phyloP scores from a whole-genome alignment of 129 eudicot species.

The Heracleum sosnowskyi region DNA sequence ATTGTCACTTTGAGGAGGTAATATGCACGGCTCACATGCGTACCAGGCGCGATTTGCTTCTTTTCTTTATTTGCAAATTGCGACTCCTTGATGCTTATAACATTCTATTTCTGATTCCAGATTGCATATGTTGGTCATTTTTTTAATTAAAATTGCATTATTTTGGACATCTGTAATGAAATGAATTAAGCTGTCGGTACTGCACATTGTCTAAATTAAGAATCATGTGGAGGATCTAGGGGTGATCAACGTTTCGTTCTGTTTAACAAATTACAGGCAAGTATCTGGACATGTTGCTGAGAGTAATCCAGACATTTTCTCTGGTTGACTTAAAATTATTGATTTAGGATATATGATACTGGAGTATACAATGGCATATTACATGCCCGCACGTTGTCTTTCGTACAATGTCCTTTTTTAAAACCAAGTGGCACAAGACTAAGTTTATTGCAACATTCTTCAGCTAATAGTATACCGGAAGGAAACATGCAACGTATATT shows the following conservation, averaged over 20 bases:
- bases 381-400: conserved; percentile 43
- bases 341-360: neutral
- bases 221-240: neutral
- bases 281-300: neutral
- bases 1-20: neutral
- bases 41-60: too few species aligned
- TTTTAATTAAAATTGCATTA: too few species aligned
- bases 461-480: neutral
- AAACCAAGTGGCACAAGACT: conserved; percentile 16
- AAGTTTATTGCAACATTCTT: neutral
- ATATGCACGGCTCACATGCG: too few species aligned
- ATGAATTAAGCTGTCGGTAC: too few species aligned
- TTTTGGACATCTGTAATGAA: neutral
- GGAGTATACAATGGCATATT: neutral
- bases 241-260: neutral
- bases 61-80: too few species aligned
- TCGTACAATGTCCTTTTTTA: neutral
- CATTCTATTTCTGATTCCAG: too few species aligned
- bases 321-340: neutral
- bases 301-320: neutral
- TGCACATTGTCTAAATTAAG: neutral
- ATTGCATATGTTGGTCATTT: too few species aligned
- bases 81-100: too few species aligned
- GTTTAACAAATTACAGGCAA: neutral
- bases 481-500: neutral